Percentiles rank a stretch among this genome's conserved stretches.
These are phyloP conservation scores for Castanea crenata DNA, from an alignment of 306 rosid species.

Conservation along the genomic window DNA sequence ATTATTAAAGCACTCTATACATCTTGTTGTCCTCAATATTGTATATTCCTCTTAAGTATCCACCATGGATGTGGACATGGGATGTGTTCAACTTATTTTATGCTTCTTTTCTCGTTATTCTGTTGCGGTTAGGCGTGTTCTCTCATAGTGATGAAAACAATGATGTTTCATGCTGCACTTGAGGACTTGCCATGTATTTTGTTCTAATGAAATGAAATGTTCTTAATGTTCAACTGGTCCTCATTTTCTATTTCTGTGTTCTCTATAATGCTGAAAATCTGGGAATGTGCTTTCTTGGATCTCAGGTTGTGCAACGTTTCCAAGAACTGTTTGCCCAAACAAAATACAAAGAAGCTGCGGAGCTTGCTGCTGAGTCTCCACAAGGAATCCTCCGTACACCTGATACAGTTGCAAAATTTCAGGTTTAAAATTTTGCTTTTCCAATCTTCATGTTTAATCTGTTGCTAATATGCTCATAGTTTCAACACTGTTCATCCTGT, in stretches of 20 bases:
- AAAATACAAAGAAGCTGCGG: slow-evolving; percentile 98
- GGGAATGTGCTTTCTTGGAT: slow-evolving; percentile 23
- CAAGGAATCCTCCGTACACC: slow-evolving; percentile 98
- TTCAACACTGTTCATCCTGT: not conserved
- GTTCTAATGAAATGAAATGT: not conserved
- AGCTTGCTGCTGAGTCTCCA: slow-evolving; percentile 99
- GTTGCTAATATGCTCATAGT: not conserved
- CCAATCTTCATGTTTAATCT: not conserved
- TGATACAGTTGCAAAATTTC: slow-evolving; percentile 97
- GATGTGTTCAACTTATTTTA: no score
- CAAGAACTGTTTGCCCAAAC: slow-evolving; percentile 99
- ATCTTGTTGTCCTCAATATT: not conserved
- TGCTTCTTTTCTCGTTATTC: not conserved
- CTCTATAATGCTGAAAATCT: slow-evolving; percentile 14
- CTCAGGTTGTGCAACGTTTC: slow-evolving; percentile 95
- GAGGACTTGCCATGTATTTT: not conserved
- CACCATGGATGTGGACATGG: not conserved
- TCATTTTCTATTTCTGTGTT: not conserved
- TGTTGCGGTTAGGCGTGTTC: not conserved
- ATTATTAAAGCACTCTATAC: not conserved
- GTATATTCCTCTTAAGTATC: not conserved
- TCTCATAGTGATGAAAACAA: not conserved
- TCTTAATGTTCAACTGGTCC: not conserved
- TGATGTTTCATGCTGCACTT: not conserved
- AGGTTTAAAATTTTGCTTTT: slow-evolving; percentile 49